Conservation (phyloP, 1,284 basidiomycete species). For the Earliella scabrosa region DNA sequence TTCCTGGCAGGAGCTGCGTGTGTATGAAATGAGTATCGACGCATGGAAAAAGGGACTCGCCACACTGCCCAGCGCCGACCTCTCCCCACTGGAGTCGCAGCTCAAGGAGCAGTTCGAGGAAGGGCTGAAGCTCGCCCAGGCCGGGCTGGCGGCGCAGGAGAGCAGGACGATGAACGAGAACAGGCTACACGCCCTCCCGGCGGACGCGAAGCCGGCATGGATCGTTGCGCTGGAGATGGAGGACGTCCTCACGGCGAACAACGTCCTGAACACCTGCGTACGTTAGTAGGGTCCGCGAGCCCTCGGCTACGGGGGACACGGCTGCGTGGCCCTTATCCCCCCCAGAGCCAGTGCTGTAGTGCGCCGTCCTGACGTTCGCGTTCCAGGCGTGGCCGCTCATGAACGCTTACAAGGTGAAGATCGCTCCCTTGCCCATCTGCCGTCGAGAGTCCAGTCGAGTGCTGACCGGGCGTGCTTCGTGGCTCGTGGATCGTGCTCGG, state of each 20-base stretch:
- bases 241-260: constrained; percentile 19
- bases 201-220: constrained; percentile 15
- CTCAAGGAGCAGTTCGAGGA: constrained; percentile 35
- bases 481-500: not conserved
- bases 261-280: constrained; percentile 26
- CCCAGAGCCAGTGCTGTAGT: too few species aligned
- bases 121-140: constrained; percentile 19
- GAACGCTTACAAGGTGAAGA: constrained; percentile 35
- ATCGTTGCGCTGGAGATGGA: constrained; percentile 19
- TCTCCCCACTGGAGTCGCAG: constrained; percentile 28
- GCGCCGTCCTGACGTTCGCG: not conserved
- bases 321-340: too few species aligned
- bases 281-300: not conserved
- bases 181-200: constrained; percentile 1
- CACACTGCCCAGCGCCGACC: constrained; percentile 24
- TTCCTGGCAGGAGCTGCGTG: constrained; percentile 18
- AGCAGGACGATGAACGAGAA: constrained; percentile 6
- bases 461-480: too few species aligned
- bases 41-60: constrained; percentile 32
- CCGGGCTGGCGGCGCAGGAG: not conserved
- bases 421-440: not conserved
- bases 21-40: constrained; percentile 17
- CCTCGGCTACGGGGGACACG: not conserved
- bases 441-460: too few species aligned
- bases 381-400: constrained; percentile 41